Evolutionary conservation across 768 basidiomycete species (phyloP), one percentile per base, ranked within the genome.

Genomic region (Cystofilobasidium capitatum): DNA sequence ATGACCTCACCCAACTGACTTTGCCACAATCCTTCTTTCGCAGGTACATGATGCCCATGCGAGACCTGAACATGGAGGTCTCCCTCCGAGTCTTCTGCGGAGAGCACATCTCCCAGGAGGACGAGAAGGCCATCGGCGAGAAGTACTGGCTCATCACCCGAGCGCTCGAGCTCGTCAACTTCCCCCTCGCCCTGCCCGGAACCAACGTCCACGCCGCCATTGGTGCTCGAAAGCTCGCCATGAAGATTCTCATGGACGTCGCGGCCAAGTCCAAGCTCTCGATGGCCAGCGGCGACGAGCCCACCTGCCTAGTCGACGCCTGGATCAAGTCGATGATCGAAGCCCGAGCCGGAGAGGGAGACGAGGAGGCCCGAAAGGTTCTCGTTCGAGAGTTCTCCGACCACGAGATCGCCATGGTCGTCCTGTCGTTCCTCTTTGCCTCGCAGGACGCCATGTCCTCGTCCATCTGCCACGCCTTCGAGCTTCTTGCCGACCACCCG

Each of bases 401-500:
- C 76, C 82, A 83, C 72, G 94, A 99, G 79, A 98, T 98, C 85
- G 91, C 89, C 35, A 89, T 96, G 86, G 93, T 96, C 74, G 79
- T 99, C 45, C 86, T 99, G 75, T 91, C 89, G 14, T 98, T 98
- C 86, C 80, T 99, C 63, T 62, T 65, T 36, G 96, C 91, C 2
- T 88, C 86, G 31, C 91, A 96, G 80, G 96, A 99, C 76, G 96
- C 96, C 58, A 98, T 99, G 96, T 90, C 89, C 76, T 91, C 89
- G 69, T 93, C 92, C 59, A 80, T 97, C 73, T 58, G 96, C 74
- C 97, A 90, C 77, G 88, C 85, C 44, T 96, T 98, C 85, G 96
- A 99, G 79, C 90, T 93, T 77, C 82, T 96, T 42, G 89, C 89
- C 51, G 96, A 98, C 77, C 82, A 89, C 75, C 94, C 94, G 0